Evolutionary conservation across 75 land plant genomes (phyloP).

Genomic region (Cryptomeria japonica): DNA sequence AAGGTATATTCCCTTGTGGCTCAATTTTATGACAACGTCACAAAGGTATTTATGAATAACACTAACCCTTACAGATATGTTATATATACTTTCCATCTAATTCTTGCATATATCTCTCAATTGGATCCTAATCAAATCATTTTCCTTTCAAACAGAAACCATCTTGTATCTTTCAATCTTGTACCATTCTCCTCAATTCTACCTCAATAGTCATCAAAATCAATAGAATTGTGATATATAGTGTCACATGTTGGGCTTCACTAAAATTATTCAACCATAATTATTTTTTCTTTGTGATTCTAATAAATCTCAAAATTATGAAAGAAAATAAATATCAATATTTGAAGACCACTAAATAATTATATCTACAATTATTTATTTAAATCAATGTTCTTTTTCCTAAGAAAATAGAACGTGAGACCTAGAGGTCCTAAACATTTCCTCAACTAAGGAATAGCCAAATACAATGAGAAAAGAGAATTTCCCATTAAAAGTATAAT

Average conservation of each 20-base stretch:
- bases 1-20: too few relatives aligned
- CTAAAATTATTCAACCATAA: constrained; percentile 17
- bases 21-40: too few relatives aligned
- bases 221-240: constrained; percentile 13
- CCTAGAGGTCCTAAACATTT: constrained; percentile 59
- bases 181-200: constrained; percentile 60
- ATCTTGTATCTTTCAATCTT: constrained; percentile 37
- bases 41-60: too few relatives aligned
- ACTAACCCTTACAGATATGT: too few relatives aligned
- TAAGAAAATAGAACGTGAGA: constrained; percentile 80
- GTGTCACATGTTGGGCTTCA: constrained; percentile 16
- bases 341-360: constrained; percentile 60
- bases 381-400: constrained; percentile 84
- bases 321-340: constrained; percentile 59
- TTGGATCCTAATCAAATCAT: too few relatives aligned
- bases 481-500: constrained; percentile 69
- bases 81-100: too few relatives aligned
- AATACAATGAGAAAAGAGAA: constrained; percentile 66
- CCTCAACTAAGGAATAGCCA: constrained; percentile 91
- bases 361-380: constrained; percentile 80
- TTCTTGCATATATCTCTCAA: too few relatives aligned
- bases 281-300: constrained; percentile 43
- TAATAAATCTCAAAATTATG: constrained; percentile 61
- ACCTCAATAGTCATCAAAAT: constrained; percentile 91
- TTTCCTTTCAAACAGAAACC: too few relatives aligned